Conservation (phyloP, 352 stramenopile genomes). For the Aphanomyces euteiches region DNA sequence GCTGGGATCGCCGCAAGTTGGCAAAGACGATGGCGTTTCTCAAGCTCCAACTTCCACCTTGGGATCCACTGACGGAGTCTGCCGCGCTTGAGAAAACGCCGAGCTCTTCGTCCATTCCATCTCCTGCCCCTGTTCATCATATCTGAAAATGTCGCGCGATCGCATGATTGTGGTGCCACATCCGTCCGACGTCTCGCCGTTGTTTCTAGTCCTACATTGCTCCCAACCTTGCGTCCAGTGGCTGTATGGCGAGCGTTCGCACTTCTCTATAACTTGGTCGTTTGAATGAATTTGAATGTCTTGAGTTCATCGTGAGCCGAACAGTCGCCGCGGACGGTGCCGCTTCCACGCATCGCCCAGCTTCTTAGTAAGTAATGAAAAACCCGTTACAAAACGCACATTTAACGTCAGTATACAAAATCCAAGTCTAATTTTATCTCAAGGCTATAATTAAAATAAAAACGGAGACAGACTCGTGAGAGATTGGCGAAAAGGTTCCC, state of each 20-base stretch:
- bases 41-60: conserved; percentile 17
- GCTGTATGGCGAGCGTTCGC: too few species aligned
- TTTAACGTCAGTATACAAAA: not conserved
- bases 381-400: conserved; percentile 7
- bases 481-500: conserved; percentile 10
- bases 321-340: too few species aligned
- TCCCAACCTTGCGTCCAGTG: too few species aligned
- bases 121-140: not conserved
- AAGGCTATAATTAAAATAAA: conserved; percentile 5
- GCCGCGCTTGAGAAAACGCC: not conserved
- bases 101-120: not conserved
- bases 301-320: too few species aligned
- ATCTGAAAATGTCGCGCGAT: not conserved
- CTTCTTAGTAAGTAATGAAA: not conserved
- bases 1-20: conserved; percentile 26
- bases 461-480: too few species aligned
- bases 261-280: too few species aligned
- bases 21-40: conserved; percentile 24
- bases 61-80: conserved; percentile 16
- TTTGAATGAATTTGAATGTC: too few species aligned
- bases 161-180: not conserved
- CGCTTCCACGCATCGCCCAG: not conserved
- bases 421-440: conserved; percentile 19
- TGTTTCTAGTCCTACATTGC: too few species aligned
- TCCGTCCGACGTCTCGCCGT: not conserved